phyloP scores from a whole-genome alignment of 2,329 filamentous ascomycete species.

The Aspergillus amoenus region DNA sequence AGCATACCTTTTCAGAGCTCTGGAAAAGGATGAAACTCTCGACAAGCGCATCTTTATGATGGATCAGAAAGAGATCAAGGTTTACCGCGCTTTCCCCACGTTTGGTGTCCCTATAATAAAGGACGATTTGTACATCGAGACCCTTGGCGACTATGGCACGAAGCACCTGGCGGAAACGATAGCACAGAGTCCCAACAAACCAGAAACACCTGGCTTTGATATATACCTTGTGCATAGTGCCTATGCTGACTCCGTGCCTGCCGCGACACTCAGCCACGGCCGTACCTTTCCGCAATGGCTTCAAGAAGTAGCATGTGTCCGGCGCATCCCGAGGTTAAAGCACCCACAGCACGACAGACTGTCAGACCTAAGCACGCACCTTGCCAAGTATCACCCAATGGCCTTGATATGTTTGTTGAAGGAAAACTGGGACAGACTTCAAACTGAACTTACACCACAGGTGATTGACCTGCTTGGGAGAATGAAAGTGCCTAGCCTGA shows the following conservation, averaged over 20 bases:
- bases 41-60: conserved; percentile 8
- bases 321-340: conserved; percentile 7
- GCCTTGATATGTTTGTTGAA: conserved; percentile 3
- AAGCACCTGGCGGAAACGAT: background rate
- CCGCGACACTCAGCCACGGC: background rate
- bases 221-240: conserved; percentile 4
- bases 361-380: background rate
- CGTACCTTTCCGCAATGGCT: conserved; percentile 10
- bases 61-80: background rate
- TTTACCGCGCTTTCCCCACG: background rate
- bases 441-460: background rate
- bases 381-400: background rate
- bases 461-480: background rate
- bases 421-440: background rate
- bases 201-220: background rate
- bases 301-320: background rate
- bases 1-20: no score
- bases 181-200: background rate
- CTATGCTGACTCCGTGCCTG: background rate
- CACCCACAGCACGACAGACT: background rate
- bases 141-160: conserved; percentile 1
- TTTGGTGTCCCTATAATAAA: background rate
- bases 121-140: conserved; percentile 9
- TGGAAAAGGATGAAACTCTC: background rate
- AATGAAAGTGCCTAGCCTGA: background rate